Base-by-base conservation (phyloP, 2,329 filamentous ascomycete species). In the Botrytis sinoallii region DNA sequence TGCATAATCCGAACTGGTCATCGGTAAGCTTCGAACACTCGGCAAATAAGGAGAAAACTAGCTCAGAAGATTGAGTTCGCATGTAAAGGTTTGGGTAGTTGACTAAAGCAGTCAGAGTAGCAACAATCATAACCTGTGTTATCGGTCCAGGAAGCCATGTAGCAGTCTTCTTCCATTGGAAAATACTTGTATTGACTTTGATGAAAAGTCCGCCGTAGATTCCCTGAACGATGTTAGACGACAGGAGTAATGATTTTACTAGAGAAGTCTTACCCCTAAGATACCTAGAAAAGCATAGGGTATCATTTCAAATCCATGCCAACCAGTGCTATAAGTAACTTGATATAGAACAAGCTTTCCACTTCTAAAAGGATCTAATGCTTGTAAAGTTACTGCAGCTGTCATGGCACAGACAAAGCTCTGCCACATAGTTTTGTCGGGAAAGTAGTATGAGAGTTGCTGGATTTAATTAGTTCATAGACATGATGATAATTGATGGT, bases 341-440 rank as follows among this genome's bases (percentile, higher is more conserved):
- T 99, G 95, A 81, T 97, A 99, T 72, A 98, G 85, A 64, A 98
- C 96, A 71, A 98, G 91, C 82, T 99, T 97, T 71, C 95, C 96
- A 1, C 95, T 97, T 71, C 96, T 90, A 82, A 98, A 98, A 7
- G 96, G 96, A 81, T 99, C 96, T 75, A 97, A 89, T 8, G 93
- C 93, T 82, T 98, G 95, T 7, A 99, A 86, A 22, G 94, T 94
- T 55, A 98, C 93, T 29, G 96, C 95, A 25, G 95, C 96, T n/a
- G 97, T 93, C 95, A 98, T 98, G 81, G 96, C 96, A 79, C 96
- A 98, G 59, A 99, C 96, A 80, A 99, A 99, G 79, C 94, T 97
- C 82, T 98, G 96, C 96, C 96, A 99, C 96, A 99, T 98, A 16
- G 96, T 98, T 83, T 98, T 98, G 83, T 98, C 95, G 0, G 96